These are phyloP conservation scores for Arthrobotrys musiformis DNA, from an alignment of 2,329 filamentous ascomycete species.

Conservation along the genomic window DNA sequence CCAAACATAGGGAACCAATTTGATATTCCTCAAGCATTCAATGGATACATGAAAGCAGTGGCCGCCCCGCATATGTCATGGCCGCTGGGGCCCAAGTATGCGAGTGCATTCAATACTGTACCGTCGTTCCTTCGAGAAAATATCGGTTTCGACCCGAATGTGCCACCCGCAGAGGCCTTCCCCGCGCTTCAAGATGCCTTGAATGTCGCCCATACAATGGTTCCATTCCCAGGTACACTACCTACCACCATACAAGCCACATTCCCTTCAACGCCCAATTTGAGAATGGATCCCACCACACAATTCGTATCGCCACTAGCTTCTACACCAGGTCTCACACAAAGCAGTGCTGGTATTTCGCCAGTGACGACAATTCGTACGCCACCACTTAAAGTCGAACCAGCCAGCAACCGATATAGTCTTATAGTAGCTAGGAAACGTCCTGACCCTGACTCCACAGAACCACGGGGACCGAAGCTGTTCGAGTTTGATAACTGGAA, in stretches of 20 bases:
- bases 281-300: background rate
- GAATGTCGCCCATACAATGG: background rate
- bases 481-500: conserved; percentile 4
- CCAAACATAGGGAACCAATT: background rate
- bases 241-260: background rate
- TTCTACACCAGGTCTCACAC: background rate
- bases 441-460: background rate
- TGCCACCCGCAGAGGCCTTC: background rate
- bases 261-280: background rate
- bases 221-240: too few relatives aligned
- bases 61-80: background rate
- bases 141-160: background rate
- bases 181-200: background rate
- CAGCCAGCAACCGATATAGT: background rate
- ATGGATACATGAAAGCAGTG: background rate
- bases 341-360: background rate
- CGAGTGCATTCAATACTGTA: background rate
- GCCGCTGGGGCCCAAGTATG: background rate
- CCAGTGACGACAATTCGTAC: background rate
- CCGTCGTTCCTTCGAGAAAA: background rate
- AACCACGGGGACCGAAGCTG: background rate
- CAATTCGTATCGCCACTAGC: background rate
- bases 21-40: background rate
- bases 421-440: conserved; percentile 3
- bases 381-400: background rate